Percentiles rank a stretch among this genome's conserved stretches.
Conservation (phyloP, 352 stramenopile genomes). For the Bremia lactucae region DNA sequence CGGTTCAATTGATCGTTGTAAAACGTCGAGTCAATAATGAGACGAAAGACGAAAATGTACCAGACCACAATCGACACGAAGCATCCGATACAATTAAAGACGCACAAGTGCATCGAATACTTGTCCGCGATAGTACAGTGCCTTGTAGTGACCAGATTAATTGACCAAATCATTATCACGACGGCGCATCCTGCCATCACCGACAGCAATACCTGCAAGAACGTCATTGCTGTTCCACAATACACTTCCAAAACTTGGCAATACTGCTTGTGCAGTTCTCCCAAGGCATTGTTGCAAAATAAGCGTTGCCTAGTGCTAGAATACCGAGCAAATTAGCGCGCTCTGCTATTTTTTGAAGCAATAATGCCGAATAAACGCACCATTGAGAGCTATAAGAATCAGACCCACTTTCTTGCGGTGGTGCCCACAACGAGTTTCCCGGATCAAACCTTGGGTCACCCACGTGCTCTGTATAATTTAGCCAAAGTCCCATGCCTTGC, state of each 20-base stretch:
- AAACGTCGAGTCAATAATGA: constrained; percentile 56
- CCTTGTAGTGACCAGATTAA: constrained; percentile 38
- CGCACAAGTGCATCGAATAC: constrained; percentile 63
- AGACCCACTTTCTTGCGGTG: constrained; percentile 41
- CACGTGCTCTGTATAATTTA: constrained; percentile 75
- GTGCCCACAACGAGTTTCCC: constrained; percentile 70
- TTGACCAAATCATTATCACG: constrained; percentile 35
- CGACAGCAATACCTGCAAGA: constrained; percentile 50
- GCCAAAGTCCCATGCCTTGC: constrained; percentile 68
- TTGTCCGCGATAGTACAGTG: constrained; percentile 53
- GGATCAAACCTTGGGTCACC: constrained; percentile 55
- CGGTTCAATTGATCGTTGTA: constrained; percentile 75
- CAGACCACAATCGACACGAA: constrained; percentile 39
- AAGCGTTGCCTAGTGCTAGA: constrained; percentile 19
- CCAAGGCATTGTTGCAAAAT: constrained; percentile 42
- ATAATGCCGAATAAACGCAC: constrained; percentile 17
- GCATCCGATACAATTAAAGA: constrained; percentile 42
- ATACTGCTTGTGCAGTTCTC: constrained; percentile 64
- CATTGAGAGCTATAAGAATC: constrained; percentile 55
- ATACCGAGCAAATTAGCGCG: not conserved
- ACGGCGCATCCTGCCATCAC: constrained; percentile 36
- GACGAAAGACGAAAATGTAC: constrained; percentile 60
- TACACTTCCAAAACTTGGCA: constrained; percentile 65
- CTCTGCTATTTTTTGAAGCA: too few species aligned
- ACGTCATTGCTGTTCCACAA: constrained; percentile 42